Evolutionary conservation across 352 stramenopile genomes (phyloP), one percentile per base, ranked within the genome.

Genomic region (Phytophthora aleatoria): DNA sequence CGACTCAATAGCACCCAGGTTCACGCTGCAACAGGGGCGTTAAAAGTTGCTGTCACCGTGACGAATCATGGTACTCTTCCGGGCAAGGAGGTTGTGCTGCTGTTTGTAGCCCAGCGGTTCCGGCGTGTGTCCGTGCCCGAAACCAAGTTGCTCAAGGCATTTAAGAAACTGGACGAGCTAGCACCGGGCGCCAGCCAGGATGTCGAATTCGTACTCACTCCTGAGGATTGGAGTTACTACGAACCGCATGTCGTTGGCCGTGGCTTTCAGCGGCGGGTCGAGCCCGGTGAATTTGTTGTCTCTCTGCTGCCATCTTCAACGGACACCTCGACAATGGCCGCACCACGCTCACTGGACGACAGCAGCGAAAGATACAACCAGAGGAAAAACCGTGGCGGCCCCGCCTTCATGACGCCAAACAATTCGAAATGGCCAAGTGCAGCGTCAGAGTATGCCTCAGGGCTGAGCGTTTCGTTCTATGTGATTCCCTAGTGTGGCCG

Each of bases 71-170:
- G 87, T 8, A 30, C 50, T 5, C 45, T 50, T 4, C 57, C 67
- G 0, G 85, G 83, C 15, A 81, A 85, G 20, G 85, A 96, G 26
- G 74, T 77, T 15, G 77, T 97, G 8, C 53, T 97, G 56, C 68
- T 96, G 1, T 94, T 93, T 48, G 57, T 91, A 16, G 60, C 79
- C 2, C 76, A 95, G 50, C 69, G 76, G 16, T 84, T 73, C 58
- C 73, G 86, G 9, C 52, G 73, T 13, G 71, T 67, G 10, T 71
- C 81, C 26, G 75, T 87, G 4, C 87, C 87, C 0, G 84, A 92
- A 58, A 73, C 73, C 50, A 94, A 94, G 57, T 57, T 92, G 62
- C 81, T 96, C 27, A 91, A 90, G 69, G 69, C 76, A 11, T 93
- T 94, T 60, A 52, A 75, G 41, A 94, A 94, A 73, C 61, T 94